Percentiles rank a stretch among this genome's conserved stretches.
phyloP scores from a whole-genome alignment of 2,329 filamentous ascomycete genomes.

The Fusarium sp. region DNA sequence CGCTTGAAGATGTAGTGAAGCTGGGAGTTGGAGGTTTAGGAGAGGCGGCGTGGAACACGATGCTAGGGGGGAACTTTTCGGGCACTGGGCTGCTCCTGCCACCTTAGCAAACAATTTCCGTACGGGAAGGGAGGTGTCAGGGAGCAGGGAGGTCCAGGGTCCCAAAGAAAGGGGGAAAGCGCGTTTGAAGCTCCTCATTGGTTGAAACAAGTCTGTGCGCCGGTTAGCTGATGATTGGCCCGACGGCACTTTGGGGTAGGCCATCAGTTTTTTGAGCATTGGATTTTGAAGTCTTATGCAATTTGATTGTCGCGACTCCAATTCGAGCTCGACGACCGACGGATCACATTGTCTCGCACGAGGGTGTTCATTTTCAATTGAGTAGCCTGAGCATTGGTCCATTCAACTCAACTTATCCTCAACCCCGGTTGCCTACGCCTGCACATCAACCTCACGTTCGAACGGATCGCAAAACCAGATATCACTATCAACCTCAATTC shows the following conservation, averaged over 20 bases:
- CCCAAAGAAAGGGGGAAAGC: conserved; percentile 61
- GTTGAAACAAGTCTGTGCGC: conserved; percentile 49
- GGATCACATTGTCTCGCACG: conserved; percentile 18
- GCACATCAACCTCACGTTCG: conserved; percentile 6
- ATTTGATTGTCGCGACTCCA: conserved; percentile 42
- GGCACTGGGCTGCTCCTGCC: conserved; percentile 56
- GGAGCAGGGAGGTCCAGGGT: conserved; percentile 54
- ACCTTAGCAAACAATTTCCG: conserved; percentile 66
- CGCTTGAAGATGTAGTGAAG: conserved; percentile 47
- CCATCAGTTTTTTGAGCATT: conserved; percentile 53
- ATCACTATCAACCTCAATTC: conserved; percentile 25
- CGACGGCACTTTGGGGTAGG: conserved; percentile 46
- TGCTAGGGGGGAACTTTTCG: conserved; percentile 59
- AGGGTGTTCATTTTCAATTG: conserved; percentile 20
- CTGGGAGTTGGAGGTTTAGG: conserved; percentile 51
- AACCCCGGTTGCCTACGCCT: background rate
- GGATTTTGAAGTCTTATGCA: conserved; percentile 45
- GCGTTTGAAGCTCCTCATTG: conserved; percentile 53
- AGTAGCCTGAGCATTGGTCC: background rate
- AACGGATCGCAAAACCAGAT: conserved; percentile 23
- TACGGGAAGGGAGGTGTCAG: conserved; percentile 54
- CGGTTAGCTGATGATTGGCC: conserved; percentile 53
- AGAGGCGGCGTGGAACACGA: conserved; percentile 48
- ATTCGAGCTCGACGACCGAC: conserved; percentile 34
- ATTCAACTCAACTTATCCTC: background rate